These are phyloP conservation scores for Nelumbo lutea DNA, from an alignment of 164 flowering plant genomes.

Conservation along the genomic window DNA sequence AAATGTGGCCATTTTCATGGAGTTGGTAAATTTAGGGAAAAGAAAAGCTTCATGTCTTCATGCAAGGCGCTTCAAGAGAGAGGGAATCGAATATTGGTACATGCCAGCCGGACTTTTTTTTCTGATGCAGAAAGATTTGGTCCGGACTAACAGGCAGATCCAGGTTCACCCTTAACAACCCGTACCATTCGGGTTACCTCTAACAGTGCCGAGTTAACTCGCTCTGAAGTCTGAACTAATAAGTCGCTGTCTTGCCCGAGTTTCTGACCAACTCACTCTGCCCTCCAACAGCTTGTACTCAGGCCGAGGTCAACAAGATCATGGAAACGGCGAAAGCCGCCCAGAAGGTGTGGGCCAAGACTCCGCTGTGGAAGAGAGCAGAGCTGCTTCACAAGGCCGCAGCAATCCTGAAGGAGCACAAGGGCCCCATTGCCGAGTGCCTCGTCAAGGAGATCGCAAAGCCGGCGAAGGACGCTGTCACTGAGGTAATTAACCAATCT, in stretches of 20 bases:
- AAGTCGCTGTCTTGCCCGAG: background rate
- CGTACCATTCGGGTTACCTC: background rate
- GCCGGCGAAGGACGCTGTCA: constrained; percentile 95
- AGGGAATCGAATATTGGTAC: too few species aligned
- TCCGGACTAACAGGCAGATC: too few species aligned
- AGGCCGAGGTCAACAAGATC: constrained; percentile 88
- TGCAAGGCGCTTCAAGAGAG: too few species aligned
- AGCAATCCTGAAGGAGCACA: constrained; percentile 83
- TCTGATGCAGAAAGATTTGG: too few species aligned
- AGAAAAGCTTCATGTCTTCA: too few species aligned
- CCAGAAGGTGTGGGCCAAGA: constrained; percentile 90
- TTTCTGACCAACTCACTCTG: background rate
- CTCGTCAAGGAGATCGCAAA: constrained; percentile 94
- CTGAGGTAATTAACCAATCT: constrained; percentile 51
- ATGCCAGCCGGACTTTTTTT: too few species aligned
- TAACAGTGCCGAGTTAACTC: background rate
- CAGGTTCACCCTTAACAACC: too few species aligned
- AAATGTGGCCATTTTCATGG: too few species aligned
- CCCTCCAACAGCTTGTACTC: constrained; percentile 73
- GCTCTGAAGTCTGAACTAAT: background rate
- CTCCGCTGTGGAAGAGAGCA: constrained; percentile 96
- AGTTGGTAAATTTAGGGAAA: too few species aligned
- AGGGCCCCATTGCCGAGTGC: constrained; percentile 88
- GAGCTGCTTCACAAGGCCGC: constrained; percentile 98
- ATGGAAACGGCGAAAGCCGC: constrained; percentile 80